Evolutionary conservation across 805 yeast genomes (phyloP).

Genomic region (Yarrowia sp.): DNA sequence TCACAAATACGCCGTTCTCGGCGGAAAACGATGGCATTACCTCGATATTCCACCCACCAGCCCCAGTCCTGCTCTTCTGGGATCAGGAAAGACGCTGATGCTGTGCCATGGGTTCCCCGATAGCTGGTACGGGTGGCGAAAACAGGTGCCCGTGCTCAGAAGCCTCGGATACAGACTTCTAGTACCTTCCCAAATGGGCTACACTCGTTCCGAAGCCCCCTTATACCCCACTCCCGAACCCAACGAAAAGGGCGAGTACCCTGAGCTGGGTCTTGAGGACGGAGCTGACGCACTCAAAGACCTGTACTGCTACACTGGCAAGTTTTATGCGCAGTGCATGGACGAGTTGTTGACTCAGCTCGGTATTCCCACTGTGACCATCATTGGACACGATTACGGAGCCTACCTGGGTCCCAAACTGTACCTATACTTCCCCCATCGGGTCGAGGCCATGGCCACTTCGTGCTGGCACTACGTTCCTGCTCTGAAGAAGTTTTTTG

Average conservation of each 20-base stretch:
- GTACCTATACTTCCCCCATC: constrained; percentile 23
- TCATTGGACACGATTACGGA: constrained; percentile 38
- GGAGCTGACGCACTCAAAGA: constrained; percentile 20
- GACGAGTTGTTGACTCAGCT: constrained; percentile 21
- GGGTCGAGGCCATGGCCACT: constrained; percentile 32
- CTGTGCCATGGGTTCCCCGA: constrained; percentile 39
- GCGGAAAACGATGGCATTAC: constrained; percentile 37
- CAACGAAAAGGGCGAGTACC: constrained; percentile 37
- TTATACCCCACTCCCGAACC: constrained; percentile 24
- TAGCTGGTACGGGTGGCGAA: constrained; percentile 37
- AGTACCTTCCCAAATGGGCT: constrained; percentile 36
- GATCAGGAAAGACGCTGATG: constrained; percentile 18
- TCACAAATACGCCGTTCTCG: constrained; percentile 31
- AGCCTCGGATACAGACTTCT: constrained; percentile 28
- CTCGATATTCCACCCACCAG: constrained; percentile 32
- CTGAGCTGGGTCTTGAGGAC: constrained; percentile 31
- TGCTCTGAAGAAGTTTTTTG: constrained; percentile 1
- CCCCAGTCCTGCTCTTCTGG: neutral
- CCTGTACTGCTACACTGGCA: constrained; percentile 30
- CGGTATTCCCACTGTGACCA: neutral
- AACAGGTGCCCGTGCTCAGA: constrained; percentile 23
- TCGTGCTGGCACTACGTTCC: constrained; percentile 34
- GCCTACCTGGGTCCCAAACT: constrained; percentile 32
- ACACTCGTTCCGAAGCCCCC: constrained; percentile 35
- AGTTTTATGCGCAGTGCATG: constrained; percentile 28